Base-by-base conservation (phyloP, 2,329 filamentous ascomycete species). In the Periconia sp. region DNA sequence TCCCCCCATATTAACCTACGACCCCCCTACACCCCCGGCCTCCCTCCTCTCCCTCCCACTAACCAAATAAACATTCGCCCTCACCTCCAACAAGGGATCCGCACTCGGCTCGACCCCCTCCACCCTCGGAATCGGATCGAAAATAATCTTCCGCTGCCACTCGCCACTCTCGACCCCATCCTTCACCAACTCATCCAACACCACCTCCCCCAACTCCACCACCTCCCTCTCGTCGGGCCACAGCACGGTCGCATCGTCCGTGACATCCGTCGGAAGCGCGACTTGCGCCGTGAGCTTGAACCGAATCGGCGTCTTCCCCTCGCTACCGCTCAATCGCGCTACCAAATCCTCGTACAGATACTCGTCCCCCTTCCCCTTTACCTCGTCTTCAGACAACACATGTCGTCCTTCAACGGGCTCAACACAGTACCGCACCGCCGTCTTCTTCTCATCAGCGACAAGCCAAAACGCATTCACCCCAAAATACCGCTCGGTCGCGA, bases 61-160 rank as follows among this genome's bases (percentile, higher is more conserved):
- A 20, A 82, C 74, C 58, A 85, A 64, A 71, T 85, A 85, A 33
- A 84, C 62, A 31, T 76, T 79, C 10, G 83, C 82, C 42, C 83
- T 74, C 49, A 84, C 74, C 42, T 85, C 81, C 55, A 85, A 60
- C 56, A 86, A 63, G 40, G 83, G 82, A 73, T 86, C 82, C 18
- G 71, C 79, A 54, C 77, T 80, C 5, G 76, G 57, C 62, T 82
- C 81, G 19, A 85, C 69, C 0, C 82, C 82, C 18, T 79, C 69
- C 1, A 85, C 76, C 49, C 82, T 72, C 6, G 83, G 82, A 47
- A 85, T 76, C 1, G 82, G 82, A 71, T 86, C 82, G 57, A 82
- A 85, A 57, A 85, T 85, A 41, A 81, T 72, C 31, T 73, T 69
- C 70, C 83, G 80, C 70, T 82, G 77, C 70, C 78, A 69, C 50